These are phyloP conservation scores for Eucalyptus pauciflora DNA, from an alignment of 345 rosid species.

Conservation along the genomic window DNA sequence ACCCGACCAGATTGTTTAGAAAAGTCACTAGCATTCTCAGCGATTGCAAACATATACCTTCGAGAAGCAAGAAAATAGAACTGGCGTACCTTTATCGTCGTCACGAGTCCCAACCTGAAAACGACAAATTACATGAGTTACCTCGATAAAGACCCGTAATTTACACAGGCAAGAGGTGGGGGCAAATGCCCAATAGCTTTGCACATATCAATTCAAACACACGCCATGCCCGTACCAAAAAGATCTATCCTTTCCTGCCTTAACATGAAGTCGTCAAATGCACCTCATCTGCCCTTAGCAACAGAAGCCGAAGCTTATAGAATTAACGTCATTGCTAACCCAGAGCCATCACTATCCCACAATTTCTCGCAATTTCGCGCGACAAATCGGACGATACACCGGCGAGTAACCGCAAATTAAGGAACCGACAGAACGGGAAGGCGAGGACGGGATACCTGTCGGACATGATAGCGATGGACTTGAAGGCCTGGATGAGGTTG, in stretches of 20 bases:
- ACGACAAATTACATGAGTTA: background rate
- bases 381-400: background rate
- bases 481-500: slow-evolving; percentile 22
- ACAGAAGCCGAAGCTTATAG: background rate
- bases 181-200: background rate
- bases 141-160: background rate
- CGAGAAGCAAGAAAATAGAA: background rate
- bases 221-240: background rate
- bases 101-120: slow-evolving; percentile 45
- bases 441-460: slow-evolving; percentile 10
- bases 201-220: background rate
- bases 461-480: slow-evolving; percentile 24
- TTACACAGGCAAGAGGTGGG: background rate
- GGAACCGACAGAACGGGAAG: background rate
- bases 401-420: background rate
- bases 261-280: background rate
- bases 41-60: background rate
- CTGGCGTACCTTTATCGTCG: slow-evolving; percentile 25
- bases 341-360: background rate
- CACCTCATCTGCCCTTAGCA: background rate
- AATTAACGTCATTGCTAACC: background rate
- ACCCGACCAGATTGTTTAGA: background rate
- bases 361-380: background rate
- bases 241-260: background rate
- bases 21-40: background rate